These are phyloP conservation scores for Pelargonium nanum DNA, from an alignment of 345 rosid species.

Conservation along the genomic window DNA sequence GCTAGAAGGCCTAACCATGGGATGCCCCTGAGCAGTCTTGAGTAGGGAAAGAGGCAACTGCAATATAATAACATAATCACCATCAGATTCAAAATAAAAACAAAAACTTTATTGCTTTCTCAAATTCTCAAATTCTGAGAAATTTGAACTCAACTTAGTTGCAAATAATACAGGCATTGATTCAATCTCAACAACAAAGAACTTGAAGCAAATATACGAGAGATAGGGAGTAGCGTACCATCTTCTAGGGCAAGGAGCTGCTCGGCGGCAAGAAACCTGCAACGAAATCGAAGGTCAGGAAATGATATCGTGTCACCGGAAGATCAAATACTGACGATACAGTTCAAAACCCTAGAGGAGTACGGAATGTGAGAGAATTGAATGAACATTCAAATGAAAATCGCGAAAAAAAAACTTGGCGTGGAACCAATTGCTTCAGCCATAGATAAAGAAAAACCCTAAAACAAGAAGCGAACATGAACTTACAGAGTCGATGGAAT, in stretches of 20 bases:
- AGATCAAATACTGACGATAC: not conserved
- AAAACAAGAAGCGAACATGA: not conserved
- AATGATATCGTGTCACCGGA: not conserved
- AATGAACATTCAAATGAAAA: too few relatives aligned
- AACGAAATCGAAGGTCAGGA: not conserved
- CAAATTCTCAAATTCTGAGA: not conserved
- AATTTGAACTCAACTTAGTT: not conserved
- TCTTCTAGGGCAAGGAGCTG: not conserved
- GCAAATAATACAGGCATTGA: not conserved
- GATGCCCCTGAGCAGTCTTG: slow-evolving; percentile 81
- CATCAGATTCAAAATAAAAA: not conserved
- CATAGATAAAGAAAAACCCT: not conserved
- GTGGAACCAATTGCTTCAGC: not conserved
- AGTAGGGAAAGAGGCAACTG: slow-evolving; percentile 79
- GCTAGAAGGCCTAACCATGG: slow-evolving; percentile 40
- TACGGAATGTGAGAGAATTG: not conserved
- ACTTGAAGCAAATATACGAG: slow-evolving; percentile 3
- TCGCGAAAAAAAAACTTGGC: not conserved
- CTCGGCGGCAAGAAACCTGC: not conserved
- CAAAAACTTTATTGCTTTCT: not conserved
- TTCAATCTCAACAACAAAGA: not conserved
- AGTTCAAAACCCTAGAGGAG: not conserved
- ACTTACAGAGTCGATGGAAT: not conserved
- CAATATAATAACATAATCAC: slow-evolving; percentile 3
- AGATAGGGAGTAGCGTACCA: slow-evolving; percentile 3